Evolutionary conservation across 2,329 filamentous ascomycete genomes (phyloP), one percentile per base, ranked within the genome.

Genomic region (Diplodia corticola): DNA sequence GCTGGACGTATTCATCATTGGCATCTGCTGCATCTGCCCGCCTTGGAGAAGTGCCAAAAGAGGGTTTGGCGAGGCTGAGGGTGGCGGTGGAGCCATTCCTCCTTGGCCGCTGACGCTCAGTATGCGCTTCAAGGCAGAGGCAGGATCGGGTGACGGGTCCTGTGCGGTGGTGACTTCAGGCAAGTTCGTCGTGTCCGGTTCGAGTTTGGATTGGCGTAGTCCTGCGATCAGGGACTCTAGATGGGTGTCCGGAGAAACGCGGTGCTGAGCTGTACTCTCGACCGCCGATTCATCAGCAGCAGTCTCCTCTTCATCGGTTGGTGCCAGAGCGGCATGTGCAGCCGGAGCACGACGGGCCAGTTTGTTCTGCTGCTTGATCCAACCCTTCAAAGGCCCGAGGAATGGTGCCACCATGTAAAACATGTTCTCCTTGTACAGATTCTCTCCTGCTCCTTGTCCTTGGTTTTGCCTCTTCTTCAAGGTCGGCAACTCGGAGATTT

Each of bases 381-480:
- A 98, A 76, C 92, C 92, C 78, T 92, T 93, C 57, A 99, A 79
- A 5, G 88, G 91, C 1, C 88, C 88, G 64, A 98, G 82, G 75
- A 99, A 99, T 0, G 94, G 93, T 0, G 93, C 93, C 20, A 99
- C 95, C 92, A 98, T 97, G 79, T 97, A 99, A 76, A 97, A 98
- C 74, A 94, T 97, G 77, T 91, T 93, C 48, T 88, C 88, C 71
- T 90, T 91, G 13, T 86, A 79, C 33, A 80, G 79, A 13, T 85
- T 83, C 40, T 85, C 83, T 15, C 81, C 81, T 37, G 77, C 77
- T 15, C 78, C 80, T 60, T 89, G 84, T 53, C 87, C 84, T n/a
- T 88, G 84, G 64, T 86, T 83, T 13, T 81, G 81, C 20, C 82
- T 83, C 74, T 90, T 93, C 65, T 89, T 88, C 72, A 92, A 88